Percentiles rank a stretch among this genome's conserved stretches.
phyloP scores from a whole-genome alignment of 2,329 filamentous ascomycete genomes.

The Trichoderma endophyticum region DNA sequence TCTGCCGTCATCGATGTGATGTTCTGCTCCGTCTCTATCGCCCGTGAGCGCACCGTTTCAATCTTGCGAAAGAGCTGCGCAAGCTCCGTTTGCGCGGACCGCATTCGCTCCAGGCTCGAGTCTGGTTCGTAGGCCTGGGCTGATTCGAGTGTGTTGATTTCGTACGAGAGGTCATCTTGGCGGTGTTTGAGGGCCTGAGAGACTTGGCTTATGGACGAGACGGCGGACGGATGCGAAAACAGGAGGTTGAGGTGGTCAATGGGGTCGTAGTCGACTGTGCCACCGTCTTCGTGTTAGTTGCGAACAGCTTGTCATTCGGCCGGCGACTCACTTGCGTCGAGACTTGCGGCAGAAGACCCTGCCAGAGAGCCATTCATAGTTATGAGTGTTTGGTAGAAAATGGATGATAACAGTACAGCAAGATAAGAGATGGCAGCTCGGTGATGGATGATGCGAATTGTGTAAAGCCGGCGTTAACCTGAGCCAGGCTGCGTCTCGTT shows the following conservation, averaged over 20 bases:
- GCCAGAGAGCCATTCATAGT: slow-evolving; percentile 41
- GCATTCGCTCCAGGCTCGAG: slow-evolving; percentile 86
- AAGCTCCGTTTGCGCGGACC: slow-evolving; percentile 85
- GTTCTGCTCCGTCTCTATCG: slow-evolving; percentile 86
- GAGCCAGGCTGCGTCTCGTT: background rate
- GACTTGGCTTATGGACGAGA: slow-evolving; percentile 72
- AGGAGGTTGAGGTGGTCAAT: slow-evolving; percentile 90
- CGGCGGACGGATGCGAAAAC: slow-evolving; percentile 84
- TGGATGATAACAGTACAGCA: background rate
- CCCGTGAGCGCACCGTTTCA: slow-evolving; percentile 83
- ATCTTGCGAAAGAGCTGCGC: slow-evolving; percentile 91
- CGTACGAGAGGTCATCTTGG: slow-evolving; percentile 76
- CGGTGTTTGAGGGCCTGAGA: slow-evolving; percentile 70
- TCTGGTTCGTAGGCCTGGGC: slow-evolving; percentile 81
- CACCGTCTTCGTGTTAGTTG: slow-evolving; percentile 18
- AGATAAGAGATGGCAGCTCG: background rate
- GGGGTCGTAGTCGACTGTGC: slow-evolving; percentile 75
- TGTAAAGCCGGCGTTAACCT: slow-evolving; percentile 7
- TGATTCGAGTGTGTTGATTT: slow-evolving; percentile 70
- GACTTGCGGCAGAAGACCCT: slow-evolving; percentile 38
- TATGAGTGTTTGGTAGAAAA: background rate
- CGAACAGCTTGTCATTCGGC: slow-evolving; percentile 22
- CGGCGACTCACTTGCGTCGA: slow-evolving; percentile 43
- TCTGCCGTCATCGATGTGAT: slow-evolving; percentile 99
- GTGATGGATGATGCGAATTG: background rate